Percentiles rank a stretch among this genome's conserved stretches.
phyloP scores from a whole-genome alignment of 495 filamentous ascomycete species.

The Chaetomidium leptoderma region DNA sequence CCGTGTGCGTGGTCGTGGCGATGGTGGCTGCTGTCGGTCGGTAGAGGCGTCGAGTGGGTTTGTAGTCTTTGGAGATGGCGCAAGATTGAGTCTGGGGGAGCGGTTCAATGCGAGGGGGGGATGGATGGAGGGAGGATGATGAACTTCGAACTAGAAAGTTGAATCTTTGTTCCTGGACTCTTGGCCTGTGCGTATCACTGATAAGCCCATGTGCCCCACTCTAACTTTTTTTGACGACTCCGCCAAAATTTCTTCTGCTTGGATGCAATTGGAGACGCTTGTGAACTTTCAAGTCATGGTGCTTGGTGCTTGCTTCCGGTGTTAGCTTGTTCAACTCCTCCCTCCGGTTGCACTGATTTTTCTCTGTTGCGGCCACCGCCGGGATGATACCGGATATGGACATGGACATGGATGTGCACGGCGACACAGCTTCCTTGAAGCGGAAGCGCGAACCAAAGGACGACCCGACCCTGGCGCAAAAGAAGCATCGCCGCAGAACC shows the following conservation, averaged over 20 bases:
- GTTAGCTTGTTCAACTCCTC: conserved; percentile 9
- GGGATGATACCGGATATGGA: conserved; percentile 25
- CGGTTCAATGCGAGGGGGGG: conserved; percentile 1
- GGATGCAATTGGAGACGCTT: conserved; percentile 16
- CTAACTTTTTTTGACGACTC: conserved; percentile 31
- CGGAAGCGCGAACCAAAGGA: conserved; percentile 35
- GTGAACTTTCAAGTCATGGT: no score
- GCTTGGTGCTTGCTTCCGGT: conserved; percentile 5
- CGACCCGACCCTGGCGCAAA: conserved; percentile 23
- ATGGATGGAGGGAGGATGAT: no score
- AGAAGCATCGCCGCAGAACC: conserved; percentile 30
- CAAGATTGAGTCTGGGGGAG: not conserved
- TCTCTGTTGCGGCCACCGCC: not conserved
- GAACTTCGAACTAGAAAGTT: not conserved
- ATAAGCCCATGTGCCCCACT: conserved; percentile 31
- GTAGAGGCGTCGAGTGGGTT: not conserved
- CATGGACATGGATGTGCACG: conserved; percentile 25
- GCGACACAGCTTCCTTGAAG: conserved; percentile 32
- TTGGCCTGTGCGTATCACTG: conserved; percentile 33
- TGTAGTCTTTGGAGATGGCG: conserved; percentile 3
- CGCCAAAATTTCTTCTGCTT: conserved; percentile 35
- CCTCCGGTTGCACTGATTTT: not conserved
- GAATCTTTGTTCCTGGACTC: conserved; percentile 22
- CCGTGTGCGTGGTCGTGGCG: not conserved
- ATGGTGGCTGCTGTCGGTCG: not conserved